Base-by-base conservation (phyloP, 148 eudicot genomes). In the Agrostemma githago region DNA sequence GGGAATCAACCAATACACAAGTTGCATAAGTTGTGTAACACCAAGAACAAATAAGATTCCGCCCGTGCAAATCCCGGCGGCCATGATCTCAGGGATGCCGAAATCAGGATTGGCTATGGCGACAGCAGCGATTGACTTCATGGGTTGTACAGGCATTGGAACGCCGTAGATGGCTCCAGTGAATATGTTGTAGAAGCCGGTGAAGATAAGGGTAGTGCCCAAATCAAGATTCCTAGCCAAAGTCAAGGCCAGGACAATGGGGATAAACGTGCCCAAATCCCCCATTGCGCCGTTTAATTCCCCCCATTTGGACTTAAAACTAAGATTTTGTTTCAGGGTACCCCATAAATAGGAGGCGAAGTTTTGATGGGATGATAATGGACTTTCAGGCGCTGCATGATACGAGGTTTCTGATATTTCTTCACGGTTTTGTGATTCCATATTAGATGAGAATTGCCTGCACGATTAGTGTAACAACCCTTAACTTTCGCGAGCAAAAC, bases 101-200 rank as follows among this genome's bases (percentile, higher is more conserved):
- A 93, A 93, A 14, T 74, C 72, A 0, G 90, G 85, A 38, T 85
- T 76, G 16, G 96, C 81, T 17, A 90, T 88, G 0, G 98, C 98
- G 5, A 83, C 92, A 0, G 98, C 98, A 4, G 98, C 91, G 2
- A 93, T 93, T 1, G 91, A 85, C 68, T 93, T 91, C 98, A 93
- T 93, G 16, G 98, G 98, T 62, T 93, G 98, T 38, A 93, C 96
- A 0, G 98, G 98, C 98, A 93, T 93, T 0, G 98, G 97, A 34
- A 93, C 84, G 1, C 98, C 97, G 61, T 88, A 93, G 56, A 89
- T 72, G 9, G 87, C 88, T 2, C 97, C 97, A 2, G 98, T 93
- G 5, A 85, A 78, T 19, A 86, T 63, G 75, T 93, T 93, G 80
- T 89, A 93, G 8, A 82, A 43, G 0, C 97, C 98, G 3, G 95